A percentile compares a stretch with the other conserved stretches of the same genome.
Conservation (phyloP, 2,329 filamentous ascomycete species). For the Sclerotiophoma versabilis region DNA sequence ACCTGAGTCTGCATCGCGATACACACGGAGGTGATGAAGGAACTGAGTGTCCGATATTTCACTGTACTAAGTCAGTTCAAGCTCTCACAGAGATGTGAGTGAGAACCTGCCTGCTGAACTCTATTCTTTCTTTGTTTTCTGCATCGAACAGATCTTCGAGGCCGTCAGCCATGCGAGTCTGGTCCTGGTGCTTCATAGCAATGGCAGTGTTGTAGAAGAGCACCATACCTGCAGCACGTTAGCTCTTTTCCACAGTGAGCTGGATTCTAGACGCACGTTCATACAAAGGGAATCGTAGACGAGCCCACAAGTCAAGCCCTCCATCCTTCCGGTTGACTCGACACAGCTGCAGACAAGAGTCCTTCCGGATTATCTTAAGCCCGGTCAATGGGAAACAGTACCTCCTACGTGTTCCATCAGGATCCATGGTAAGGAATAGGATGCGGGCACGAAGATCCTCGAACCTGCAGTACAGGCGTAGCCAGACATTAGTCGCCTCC, state of each 20-base stretch:
- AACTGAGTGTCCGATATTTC: constrained; percentile 61
- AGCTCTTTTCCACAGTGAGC: constrained; percentile 1
- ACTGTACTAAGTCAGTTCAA: constrained; percentile 43
- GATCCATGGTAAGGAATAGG: constrained; percentile 57
- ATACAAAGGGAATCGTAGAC: constrained; percentile 61
- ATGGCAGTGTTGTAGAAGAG: constrained; percentile 64
- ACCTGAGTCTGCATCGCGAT: constrained; percentile 58
- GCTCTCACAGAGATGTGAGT: neutral
- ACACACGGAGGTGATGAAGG: constrained; percentile 63
- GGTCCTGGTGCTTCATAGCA: constrained; percentile 65
- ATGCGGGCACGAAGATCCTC: constrained; percentile 62
- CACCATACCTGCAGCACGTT: constrained; percentile 57
- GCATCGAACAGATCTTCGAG: constrained; percentile 60
- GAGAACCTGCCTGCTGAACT: constrained; percentile 58
- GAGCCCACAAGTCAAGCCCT: constrained; percentile 60
- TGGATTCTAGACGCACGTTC: constrained; percentile 54
- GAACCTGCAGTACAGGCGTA: constrained; percentile 61
- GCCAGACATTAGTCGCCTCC: constrained; percentile 54
- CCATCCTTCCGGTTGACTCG: constrained; percentile 50
- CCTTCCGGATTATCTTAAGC: constrained; percentile 51
- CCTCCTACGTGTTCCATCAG: constrained; percentile 48
- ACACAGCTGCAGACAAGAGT: constrained; percentile 52
- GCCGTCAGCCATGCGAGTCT: constrained; percentile 42
- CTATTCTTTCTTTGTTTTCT: constrained; percentile 45
- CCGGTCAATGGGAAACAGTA: constrained; percentile 61